Percentiles rank a stretch among this genome's conserved stretches.
These are phyloP conservation scores for Francoa sonchifolia DNA, from an alignment of 441 rosid genomes.

Conservation along the genomic window DNA sequence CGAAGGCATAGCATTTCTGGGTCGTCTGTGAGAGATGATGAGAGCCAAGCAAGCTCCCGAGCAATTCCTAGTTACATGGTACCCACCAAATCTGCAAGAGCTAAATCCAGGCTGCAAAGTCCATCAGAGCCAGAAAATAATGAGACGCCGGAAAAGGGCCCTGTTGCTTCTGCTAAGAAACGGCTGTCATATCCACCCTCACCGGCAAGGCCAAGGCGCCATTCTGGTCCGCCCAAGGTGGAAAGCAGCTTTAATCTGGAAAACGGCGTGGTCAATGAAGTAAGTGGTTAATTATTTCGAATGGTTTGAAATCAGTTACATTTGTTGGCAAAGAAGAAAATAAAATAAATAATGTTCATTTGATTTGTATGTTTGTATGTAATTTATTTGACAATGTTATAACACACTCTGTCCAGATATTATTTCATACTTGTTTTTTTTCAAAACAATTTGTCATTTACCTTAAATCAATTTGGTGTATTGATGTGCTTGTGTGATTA, in stretches of 20 bases:
- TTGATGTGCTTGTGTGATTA: too few species aligned
- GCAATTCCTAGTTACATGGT: conserved; percentile 47
- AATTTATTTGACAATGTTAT: too few species aligned
- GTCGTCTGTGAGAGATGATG: conserved; percentile 49
- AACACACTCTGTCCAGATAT: too few species aligned
- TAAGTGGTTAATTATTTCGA: conserved; percentile 11
- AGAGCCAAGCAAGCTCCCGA: conserved; percentile 37
- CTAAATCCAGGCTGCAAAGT: conserved; percentile 38
- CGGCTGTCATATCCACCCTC: conserved; percentile 45
- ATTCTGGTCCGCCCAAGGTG: conserved; percentile 49
- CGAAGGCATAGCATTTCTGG: conserved; percentile 56
- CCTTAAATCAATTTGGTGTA: too few species aligned
- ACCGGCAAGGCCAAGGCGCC: conserved; percentile 51
- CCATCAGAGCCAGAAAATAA: conserved; percentile 25
- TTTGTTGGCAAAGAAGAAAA: background rate
- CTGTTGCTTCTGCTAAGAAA: conserved; percentile 32
- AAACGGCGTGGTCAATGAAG: conserved; percentile 26
- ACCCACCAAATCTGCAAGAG: conserved; percentile 35
- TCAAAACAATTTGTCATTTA: too few species aligned
- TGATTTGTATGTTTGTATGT: background rate
- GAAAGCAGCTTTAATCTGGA: conserved; percentile 28
- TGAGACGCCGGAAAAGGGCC: conserved; percentile 20
- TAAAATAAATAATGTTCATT: background rate
- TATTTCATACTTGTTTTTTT: too few species aligned
- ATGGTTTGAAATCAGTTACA: background rate